These are phyloP conservation scores for Diaporthe citri DNA, from an alignment of 2,329 filamentous ascomycete genomes.

Conservation along the genomic window DNA sequence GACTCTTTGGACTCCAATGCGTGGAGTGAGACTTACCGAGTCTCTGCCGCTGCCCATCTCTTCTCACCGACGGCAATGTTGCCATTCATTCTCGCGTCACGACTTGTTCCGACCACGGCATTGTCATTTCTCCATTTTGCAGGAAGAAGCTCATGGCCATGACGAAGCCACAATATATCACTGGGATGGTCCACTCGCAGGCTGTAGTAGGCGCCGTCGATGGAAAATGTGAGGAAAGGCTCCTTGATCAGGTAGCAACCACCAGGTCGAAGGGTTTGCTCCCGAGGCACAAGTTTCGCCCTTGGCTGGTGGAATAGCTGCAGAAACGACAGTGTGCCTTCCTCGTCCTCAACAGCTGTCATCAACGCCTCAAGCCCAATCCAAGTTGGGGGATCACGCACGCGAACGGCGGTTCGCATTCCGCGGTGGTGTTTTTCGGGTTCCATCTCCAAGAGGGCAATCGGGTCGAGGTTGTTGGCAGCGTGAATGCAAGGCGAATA, in stretches of 20 bases:
- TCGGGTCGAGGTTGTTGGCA: neutral
- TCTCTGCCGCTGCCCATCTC: neutral
- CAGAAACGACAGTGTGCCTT: fast-evolving
- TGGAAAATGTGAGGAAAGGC: fast-evolving
- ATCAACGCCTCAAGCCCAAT: fast-evolving
- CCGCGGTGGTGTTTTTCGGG: neutral
- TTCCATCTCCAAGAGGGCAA: neutral
- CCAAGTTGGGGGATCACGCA: fast-evolving
- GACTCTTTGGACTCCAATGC: fast-evolving
- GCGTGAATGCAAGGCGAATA: neutral
- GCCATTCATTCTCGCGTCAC: neutral
- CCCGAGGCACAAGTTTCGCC: neutral
- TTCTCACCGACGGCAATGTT: neutral
- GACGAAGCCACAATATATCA: neutral
- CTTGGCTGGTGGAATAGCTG: neutral
- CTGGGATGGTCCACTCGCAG: neutral
- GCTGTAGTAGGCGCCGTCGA: no score
- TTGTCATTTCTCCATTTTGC: neutral
- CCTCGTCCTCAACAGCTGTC: neutral
- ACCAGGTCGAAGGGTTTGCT: neutral
- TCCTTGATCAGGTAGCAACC: neutral
- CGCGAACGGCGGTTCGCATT: neutral
- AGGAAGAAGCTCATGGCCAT: neutral
- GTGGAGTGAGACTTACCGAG: neutral
- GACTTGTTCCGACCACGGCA: fast-evolving